Conservation (phyloP, 495 filamentous ascomycete species). For the Amphirosellinia nigrospora region DNA sequence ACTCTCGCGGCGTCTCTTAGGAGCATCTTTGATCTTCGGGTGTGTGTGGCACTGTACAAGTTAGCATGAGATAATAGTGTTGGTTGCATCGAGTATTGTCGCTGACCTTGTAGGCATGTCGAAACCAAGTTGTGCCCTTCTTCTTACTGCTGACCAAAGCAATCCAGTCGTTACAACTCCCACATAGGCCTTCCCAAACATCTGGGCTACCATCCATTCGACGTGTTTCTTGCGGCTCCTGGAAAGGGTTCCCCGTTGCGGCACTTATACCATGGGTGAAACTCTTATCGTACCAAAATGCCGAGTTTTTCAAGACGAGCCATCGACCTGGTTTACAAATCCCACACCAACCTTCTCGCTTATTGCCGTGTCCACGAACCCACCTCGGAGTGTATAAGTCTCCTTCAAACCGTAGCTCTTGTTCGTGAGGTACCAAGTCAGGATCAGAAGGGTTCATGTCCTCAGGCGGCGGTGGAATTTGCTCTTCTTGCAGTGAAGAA, state of each 20-base stretch:
- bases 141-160: slow-evolving; percentile 81
- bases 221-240: slow-evolving; percentile 72
- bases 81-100: not conserved
- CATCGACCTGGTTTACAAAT: slow-evolving; percentile 83
- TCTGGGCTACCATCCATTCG: slow-evolving; percentile 80
- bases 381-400: slow-evolving; percentile 80
- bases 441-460: slow-evolving; percentile 78
- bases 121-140: slow-evolving; percentile 85
- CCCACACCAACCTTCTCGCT: slow-evolving; percentile 84
- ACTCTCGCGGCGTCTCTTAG: slow-evolving; percentile 72
- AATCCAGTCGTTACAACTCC: slow-evolving; percentile 80
- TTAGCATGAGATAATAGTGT: slow-evolving; percentile 19
- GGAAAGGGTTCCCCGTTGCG: slow-evolving; percentile 73
- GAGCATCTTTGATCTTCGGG: slow-evolving; percentile 73
- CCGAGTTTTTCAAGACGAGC: slow-evolving; percentile 83
- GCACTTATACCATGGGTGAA: slow-evolving; percentile 84
- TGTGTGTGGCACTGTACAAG: slow-evolving; percentile 71
- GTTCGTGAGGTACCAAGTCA: slow-evolving; percentile 72
- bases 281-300: slow-evolving; percentile 86
- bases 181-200: slow-evolving; percentile 81
- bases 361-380: slow-evolving; percentile 81
- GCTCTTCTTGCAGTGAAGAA: slow-evolving; percentile 69
- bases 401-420: slow-evolving; percentile 77
- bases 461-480: slow-evolving; percentile 69
- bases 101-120: slow-evolving; percentile 81